Conservation (phyloP, 2,329 filamentous ascomycete genomes). For the Xylariomycetidae sp. region DNA sequence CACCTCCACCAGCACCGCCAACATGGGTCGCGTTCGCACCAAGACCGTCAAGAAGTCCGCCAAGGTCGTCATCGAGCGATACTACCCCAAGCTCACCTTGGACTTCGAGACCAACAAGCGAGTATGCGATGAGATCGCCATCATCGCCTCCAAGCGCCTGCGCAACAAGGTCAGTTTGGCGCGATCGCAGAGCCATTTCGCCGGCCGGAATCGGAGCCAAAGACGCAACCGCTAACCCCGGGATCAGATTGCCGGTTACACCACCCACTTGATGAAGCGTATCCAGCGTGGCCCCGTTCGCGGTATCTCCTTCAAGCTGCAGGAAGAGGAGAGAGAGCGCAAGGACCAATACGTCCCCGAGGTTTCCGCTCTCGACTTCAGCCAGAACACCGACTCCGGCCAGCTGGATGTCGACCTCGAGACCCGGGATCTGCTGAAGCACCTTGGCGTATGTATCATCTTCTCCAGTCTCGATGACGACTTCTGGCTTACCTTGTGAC, state of each 20-base stretch:
- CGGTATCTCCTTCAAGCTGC: conserved; percentile 99
- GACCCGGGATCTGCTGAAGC: conserved; percentile 99
- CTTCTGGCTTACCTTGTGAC: conserved; percentile 1
- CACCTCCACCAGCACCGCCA: conserved; percentile 42
- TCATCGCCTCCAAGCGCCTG: conserved; percentile 98
- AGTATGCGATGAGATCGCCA: conserved; percentile 99
- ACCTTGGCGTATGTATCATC: conserved; percentile 77
- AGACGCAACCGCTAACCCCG: background rate
- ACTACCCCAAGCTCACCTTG: conserved; percentile 77
- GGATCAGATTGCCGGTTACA: conserved; percentile 99
- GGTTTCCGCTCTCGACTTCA: conserved; percentile 96
- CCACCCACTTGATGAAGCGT: conserved; percentile 98
- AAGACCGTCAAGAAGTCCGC: conserved; percentile 73
- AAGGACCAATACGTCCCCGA: conserved; percentile 99
- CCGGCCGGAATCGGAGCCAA: too few species aligned
- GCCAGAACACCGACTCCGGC: conserved; percentile 86
- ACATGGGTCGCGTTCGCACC: conserved; percentile 65
- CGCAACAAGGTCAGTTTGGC: conserved; percentile 80
- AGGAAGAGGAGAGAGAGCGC: conserved; percentile 99
- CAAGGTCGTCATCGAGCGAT: conserved; percentile 99
- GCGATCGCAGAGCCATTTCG: background rate
- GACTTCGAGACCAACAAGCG: conserved; percentile 99
- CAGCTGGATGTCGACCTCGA: conserved; percentile 93
- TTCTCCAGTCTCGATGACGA: background rate
- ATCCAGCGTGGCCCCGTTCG: conserved; percentile 99